phyloP scores from a whole-genome alignment of 2,329 filamentous ascomycete genomes.

The Massarina eburnea region DNA sequence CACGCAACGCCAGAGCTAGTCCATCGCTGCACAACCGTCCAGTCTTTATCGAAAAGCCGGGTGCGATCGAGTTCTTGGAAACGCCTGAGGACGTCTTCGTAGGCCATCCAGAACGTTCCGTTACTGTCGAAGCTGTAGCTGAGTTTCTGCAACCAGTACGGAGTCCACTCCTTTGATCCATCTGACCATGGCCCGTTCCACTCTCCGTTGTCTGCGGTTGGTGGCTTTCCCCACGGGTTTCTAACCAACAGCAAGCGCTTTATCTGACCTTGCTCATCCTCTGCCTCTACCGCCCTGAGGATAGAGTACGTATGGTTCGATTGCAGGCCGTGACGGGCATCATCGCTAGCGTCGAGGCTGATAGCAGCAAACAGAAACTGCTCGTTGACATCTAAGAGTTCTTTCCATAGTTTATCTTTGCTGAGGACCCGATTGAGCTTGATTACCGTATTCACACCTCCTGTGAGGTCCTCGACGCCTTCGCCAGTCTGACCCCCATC shows the following conservation, averaged over 20 bases:
- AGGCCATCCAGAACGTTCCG: conserved; percentile 65
- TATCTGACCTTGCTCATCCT: conserved; percentile 38
- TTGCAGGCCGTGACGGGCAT: conserved; percentile 49
- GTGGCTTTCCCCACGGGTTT: conserved; percentile 76
- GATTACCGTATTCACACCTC: conserved; percentile 70
- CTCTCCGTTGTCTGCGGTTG: conserved; percentile 49
- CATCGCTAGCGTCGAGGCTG: conserved; percentile 58
- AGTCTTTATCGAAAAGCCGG: conserved; percentile 60
- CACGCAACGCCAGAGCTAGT: conserved; percentile 60
- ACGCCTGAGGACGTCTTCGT: conserved; percentile 58
- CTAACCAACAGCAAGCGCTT: conserved; percentile 64
- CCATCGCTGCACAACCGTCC: conserved; percentile 63
- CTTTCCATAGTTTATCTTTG: conserved; percentile 80
- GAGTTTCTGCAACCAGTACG: conserved; percentile 72
- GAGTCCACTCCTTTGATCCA: conserved; percentile 80
- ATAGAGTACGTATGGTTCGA: conserved; percentile 58
- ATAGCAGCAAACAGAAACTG: conserved; percentile 73
- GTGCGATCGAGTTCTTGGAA: conserved; percentile 62
- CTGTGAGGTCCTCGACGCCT: conserved; percentile 60
- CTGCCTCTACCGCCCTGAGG: conserved; percentile 59
- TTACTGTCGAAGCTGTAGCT: conserved; percentile 75
- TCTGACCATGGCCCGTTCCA: conserved; percentile 83
- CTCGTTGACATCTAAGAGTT: conserved; percentile 72
- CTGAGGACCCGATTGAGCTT: conserved; percentile 71
- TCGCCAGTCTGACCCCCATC: conserved; percentile 64